Evolutionary conservation across 1,284 basidiomycete genomes (phyloP).

Genomic region (Cutaneotrichosporon sp.): DNA sequence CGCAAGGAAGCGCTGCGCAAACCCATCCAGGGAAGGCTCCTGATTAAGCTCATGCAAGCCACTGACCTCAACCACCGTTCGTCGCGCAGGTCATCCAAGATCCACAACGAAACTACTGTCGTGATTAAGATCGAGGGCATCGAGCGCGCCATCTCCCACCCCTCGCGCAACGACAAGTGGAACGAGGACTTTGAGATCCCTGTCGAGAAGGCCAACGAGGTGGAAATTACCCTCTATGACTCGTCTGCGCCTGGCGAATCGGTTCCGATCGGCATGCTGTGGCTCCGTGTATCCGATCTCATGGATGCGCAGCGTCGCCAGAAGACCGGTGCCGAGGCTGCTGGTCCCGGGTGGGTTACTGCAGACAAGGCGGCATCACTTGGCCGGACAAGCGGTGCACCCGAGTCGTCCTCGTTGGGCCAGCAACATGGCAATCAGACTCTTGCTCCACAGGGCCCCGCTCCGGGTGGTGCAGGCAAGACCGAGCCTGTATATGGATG

Average conservation of each 20-base stretch:
- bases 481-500: constrained; percentile 88
- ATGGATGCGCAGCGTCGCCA: constrained; percentile 91
- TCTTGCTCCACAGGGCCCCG: constrained; percentile 5
- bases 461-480: constrained; percentile 23
- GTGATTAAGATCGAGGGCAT: constrained; percentile 96
- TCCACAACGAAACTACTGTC: constrained; percentile 75
- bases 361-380: constrained; percentile 55
- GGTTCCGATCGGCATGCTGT: constrained; percentile 89
- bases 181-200: constrained; percentile 95
- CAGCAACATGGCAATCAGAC: constrained; percentile 8
- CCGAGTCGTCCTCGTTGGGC: constrained; percentile 36
- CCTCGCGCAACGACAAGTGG: constrained; percentile 92
- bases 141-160: constrained; percentile 84
- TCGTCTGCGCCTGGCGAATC: constrained; percentile 73
- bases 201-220: constrained; percentile 97
- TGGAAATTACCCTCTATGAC: constrained; percentile 95
- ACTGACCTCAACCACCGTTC: constrained; percentile 94
- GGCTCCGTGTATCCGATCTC: constrained; percentile 91
- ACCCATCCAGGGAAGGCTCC: constrained; percentile 87
- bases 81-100: constrained; percentile 68
- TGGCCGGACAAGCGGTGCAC: constrained; percentile 35
- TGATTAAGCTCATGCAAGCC: constrained; percentile 81
- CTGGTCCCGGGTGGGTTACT: constrained; percentile 79
- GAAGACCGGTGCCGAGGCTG: constrained; percentile 74
- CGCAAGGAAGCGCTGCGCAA: constrained; percentile 87